Evolutionary conservation across 192 early-diverging fungal genomes (phyloP).

Genomic region (Obelidium mucronatum): DNA sequence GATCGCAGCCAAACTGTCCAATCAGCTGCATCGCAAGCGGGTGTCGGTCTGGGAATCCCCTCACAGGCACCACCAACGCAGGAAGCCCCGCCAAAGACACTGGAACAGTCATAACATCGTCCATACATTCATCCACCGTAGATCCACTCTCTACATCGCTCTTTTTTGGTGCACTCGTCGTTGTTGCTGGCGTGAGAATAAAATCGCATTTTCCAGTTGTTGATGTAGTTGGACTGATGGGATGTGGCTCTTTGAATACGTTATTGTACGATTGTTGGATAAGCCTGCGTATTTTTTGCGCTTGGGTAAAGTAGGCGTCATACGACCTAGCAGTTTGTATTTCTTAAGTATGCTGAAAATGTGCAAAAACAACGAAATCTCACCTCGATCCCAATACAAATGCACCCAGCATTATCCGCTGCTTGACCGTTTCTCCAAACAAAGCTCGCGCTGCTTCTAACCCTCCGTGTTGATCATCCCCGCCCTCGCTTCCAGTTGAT

Average conservation of each 20-base stretch:
- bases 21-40: slow-evolving; percentile 88
- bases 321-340: slow-evolving; percentile 52
- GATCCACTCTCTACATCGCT: slow-evolving; percentile 35
- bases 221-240: slow-evolving; percentile 38
- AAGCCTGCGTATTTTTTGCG: slow-evolving; percentile 82
- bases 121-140: slow-evolving; percentile 87
- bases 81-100: slow-evolving; percentile 82
- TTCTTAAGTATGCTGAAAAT: not conserved
- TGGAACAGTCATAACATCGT: slow-evolving; percentile 91
- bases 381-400: slow-evolving; percentile 84
- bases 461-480: not conserved
- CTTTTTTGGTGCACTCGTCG: slow-evolving; percentile 66
- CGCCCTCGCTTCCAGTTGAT: not conserved
- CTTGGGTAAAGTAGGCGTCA: slow-evolving; percentile 75
- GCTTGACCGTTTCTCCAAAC: slow-evolving; percentile 82
- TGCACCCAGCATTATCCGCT: slow-evolving; percentile 87
- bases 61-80: slow-evolving; percentile 41
- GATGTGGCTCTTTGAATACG: slow-evolving; percentile 73
- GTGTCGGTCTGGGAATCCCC: slow-evolving; percentile 3
- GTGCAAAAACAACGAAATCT: slow-evolving; percentile 24
- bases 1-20: slow-evolving; percentile 86
- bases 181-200: slow-evolving; percentile 81
- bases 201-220: slow-evolving; percentile 63
- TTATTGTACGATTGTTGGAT: slow-evolving; percentile 80
- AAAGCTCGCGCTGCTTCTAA: slow-evolving; percentile 65